Conservation (phyloP, 257 asterid species). For the Euphrasia confusa region DNA sequence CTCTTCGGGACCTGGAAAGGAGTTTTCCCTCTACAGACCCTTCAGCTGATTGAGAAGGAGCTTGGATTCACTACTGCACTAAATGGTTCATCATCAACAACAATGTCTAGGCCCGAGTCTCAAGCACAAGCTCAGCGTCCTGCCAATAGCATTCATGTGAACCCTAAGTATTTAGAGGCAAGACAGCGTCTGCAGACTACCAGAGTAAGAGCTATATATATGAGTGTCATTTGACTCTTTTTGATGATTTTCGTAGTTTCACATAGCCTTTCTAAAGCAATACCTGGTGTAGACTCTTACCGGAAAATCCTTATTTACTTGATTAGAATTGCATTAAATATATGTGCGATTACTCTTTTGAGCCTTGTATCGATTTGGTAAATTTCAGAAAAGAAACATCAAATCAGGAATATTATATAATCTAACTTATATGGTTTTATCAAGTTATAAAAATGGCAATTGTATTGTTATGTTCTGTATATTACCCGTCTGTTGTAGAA, state of each 20-base stretch:
- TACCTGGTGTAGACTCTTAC: neutral
- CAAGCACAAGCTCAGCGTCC: conserved; percentile 53
- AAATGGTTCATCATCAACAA: conserved; percentile 57
- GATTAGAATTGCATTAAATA: neutral
- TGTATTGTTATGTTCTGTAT: neutral
- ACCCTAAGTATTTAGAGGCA: conserved; percentile 87
- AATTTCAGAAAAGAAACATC: neutral
- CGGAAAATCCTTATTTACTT: neutral
- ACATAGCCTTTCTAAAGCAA: neutral
- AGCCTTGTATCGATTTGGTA: neutral
- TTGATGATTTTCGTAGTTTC: neutral
- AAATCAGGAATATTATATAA: neutral
- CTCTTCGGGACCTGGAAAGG: conserved; percentile 96
- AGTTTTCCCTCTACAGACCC: conserved; percentile 68
- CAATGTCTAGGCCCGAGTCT: conserved; percentile 49
- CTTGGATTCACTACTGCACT: conserved; percentile 60
- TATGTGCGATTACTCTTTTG: conserved; percentile 4
- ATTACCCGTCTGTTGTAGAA: neutral
- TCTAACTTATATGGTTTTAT: conserved; percentile 6
- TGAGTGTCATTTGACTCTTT: neutral
- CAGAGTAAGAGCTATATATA: conserved; percentile 42
- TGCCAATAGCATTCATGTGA: conserved; percentile 77
- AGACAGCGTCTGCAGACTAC: conserved; percentile 65
- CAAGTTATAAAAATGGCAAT: neutral
- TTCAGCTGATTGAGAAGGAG: conserved; percentile 74